Conservation (phyloP, 352 stramenopile species). For the Phytophthora fragariaefolia region DNA sequence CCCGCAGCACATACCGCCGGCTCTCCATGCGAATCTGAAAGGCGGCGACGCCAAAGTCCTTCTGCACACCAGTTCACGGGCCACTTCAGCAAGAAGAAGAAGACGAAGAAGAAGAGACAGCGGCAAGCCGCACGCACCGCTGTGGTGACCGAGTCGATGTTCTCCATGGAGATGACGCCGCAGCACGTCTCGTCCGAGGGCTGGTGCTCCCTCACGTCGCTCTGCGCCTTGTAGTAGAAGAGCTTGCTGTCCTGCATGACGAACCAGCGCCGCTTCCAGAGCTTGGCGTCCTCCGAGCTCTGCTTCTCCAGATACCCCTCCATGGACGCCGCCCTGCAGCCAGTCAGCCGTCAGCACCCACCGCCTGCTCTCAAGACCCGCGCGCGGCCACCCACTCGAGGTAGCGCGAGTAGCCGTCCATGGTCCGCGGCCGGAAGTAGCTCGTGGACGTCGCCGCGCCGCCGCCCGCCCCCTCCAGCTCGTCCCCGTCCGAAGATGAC, state of each 20-base stretch:
- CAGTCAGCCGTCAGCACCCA: background rate
- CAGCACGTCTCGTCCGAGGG: constrained; percentile 65
- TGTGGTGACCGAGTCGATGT: constrained; percentile 86
- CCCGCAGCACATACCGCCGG: constrained; percentile 79
- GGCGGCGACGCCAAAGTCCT: constrained; percentile 80
- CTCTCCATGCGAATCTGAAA: constrained; percentile 88
- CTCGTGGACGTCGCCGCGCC: constrained; percentile 53
- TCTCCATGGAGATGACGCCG: constrained; percentile 80
- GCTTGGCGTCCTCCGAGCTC: constrained; percentile 67
- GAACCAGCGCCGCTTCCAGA: constrained; percentile 87
- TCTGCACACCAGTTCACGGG: no score
- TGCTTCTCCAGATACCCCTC: constrained; percentile 86
- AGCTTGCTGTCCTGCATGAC: constrained; percentile 88
- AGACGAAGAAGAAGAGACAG: constrained; percentile 9
- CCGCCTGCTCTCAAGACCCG: background rate
- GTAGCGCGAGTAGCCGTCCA: constrained; percentile 69
- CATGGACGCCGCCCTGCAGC: constrained; percentile 68
- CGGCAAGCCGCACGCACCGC: constrained; percentile 50
- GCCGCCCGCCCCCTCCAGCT: constrained; percentile 28
- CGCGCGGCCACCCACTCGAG: constrained; percentile 47
- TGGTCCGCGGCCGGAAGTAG: constrained; percentile 67
- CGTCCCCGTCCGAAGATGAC: constrained; percentile 33
- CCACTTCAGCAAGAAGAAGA: no score
- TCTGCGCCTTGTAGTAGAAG: constrained; percentile 80
- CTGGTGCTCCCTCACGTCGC: constrained; percentile 65